Percentiles rank a stretch among this genome's conserved stretches.
phyloP scores from a whole-genome alignment of 2,329 filamentous ascomycete genomes.

The Catunica adiposa region DNA sequence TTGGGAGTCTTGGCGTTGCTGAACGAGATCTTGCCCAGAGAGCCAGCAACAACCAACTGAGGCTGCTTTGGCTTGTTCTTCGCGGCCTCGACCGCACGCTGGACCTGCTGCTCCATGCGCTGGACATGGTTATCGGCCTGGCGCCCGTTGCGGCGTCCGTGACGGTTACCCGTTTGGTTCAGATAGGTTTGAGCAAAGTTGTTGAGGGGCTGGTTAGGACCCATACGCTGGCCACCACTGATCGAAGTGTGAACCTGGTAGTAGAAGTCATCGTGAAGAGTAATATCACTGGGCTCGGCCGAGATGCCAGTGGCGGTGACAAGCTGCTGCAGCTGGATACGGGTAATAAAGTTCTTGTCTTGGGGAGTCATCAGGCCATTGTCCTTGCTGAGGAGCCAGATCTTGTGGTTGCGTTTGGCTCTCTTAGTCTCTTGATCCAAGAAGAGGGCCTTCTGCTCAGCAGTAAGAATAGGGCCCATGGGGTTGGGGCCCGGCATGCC shows the following conservation, averaged over 20 bases:
- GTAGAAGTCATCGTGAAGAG: constrained; percentile 87
- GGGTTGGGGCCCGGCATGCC: constrained; percentile 6
- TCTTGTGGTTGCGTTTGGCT: constrained; percentile 96
- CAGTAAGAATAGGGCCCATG: constrained; percentile 47
- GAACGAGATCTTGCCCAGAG: constrained; percentile 93
- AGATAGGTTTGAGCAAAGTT: constrained; percentile 97
- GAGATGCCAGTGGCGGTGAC: constrained; percentile 82
- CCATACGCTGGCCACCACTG: constrained; percentile 71
- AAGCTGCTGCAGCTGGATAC: constrained; percentile 91
- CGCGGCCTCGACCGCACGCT: constrained; percentile 88
- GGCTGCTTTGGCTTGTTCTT: constrained; percentile 98
- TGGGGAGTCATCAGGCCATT: constrained; percentile 98
- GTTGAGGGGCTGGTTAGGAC: constrained; percentile 80
- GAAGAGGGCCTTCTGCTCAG: constrained; percentile 70
- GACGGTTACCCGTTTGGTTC: constrained; percentile 79
- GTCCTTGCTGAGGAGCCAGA: constrained; percentile 78
- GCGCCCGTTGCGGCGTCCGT: constrained; percentile 58
- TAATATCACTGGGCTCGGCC: constrained; percentile 60
- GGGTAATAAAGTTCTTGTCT: constrained; percentile 98
- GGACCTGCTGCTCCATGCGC: constrained; percentile 97
- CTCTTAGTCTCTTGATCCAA: constrained; percentile 84
- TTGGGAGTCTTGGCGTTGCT: constrained; percentile 97
- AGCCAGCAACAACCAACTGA: constrained; percentile 89
- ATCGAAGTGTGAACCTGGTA: constrained; percentile 97
- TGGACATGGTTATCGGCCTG: constrained; percentile 95